Evolutionary conservation across 2,329 filamentous ascomycete genomes (phyloP).

Genomic region (Gnomoniopsis sp.): DNA sequence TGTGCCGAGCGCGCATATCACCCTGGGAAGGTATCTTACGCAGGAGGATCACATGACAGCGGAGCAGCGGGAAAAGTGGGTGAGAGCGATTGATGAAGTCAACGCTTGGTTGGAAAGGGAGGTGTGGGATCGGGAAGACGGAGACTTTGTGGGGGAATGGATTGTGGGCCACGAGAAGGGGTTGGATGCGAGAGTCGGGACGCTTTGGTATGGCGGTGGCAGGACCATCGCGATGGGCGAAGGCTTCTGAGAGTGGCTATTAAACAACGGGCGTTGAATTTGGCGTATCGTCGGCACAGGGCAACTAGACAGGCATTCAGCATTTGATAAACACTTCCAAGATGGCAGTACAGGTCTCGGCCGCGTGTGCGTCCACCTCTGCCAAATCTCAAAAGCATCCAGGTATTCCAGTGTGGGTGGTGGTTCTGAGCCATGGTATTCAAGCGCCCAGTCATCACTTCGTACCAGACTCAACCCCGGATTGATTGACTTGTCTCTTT

Average conservation of each 20-base stretch:
- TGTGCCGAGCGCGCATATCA: constrained; percentile 86
- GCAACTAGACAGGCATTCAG: neutral
- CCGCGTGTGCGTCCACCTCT: neutral
- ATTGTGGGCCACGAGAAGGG: constrained; percentile 82
- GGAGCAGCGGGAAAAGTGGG: constrained; percentile 59
- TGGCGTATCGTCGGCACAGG: neutral
- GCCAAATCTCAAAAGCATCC: neutral
- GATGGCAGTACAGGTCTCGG: neutral
- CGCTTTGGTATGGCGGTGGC: constrained; percentile 85
- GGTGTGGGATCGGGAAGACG: constrained; percentile 60
- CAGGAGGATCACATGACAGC: constrained; percentile 60
- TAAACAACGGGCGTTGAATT: neutral
- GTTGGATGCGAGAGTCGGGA: constrained; percentile 70
- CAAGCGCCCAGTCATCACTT: neutral
- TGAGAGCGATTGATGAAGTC: constrained; percentile 68
- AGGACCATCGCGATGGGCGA: constrained; percentile 63
- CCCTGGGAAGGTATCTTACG: constrained; percentile 75
- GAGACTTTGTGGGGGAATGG: constrained; percentile 66
- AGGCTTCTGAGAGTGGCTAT: constrained; percentile 45
- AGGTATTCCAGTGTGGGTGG: no score
- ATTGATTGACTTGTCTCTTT: constrained; percentile 10
- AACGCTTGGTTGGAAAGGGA: constrained; percentile 71
- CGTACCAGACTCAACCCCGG: neutral
- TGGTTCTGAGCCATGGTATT: neutral
- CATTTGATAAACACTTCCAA: neutral